Conservation (phyloP, 192 early-diverging fungal genomes). For the Coemansia sp. region DNA sequence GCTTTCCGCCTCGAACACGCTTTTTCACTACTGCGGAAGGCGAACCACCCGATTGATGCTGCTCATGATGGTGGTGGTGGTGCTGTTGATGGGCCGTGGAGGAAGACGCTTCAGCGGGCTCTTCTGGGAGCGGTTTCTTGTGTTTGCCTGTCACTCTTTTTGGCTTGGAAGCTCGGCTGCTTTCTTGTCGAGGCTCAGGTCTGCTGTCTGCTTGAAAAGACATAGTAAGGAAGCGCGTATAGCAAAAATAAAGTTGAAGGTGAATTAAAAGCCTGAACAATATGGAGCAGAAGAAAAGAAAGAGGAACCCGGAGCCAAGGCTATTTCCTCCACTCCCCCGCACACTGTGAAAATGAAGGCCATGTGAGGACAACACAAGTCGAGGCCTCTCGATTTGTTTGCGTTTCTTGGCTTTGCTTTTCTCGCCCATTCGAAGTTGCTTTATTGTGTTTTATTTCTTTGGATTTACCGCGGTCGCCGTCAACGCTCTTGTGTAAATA, state of each 20-base stretch:
- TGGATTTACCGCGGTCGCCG: not conserved
- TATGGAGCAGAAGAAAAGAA: not conserved
- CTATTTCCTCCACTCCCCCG: too few relatives aligned
- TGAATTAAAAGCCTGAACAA: not conserved
- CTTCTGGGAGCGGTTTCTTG: not conserved
- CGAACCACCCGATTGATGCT: not conserved
- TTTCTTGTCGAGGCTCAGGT: not conserved
- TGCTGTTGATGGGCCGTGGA: not conserved
- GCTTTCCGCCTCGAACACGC: not conserved
- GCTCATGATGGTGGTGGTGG: not conserved
- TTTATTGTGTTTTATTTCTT: constrained; percentile 1
- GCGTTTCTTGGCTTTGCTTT: too few relatives aligned
- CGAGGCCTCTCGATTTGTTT: too few relatives aligned
- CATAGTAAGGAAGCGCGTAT: not conserved
- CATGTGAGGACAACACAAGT: too few relatives aligned
- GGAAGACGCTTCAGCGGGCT: too few relatives aligned
- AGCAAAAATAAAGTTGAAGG: not conserved
- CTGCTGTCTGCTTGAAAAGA: not conserved
- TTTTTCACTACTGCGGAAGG: not conserved
- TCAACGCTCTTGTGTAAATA: not conserved
- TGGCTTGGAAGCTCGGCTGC: not conserved
- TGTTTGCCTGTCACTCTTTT: not conserved
- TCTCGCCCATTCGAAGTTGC: too few relatives aligned
- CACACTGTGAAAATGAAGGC: too few relatives aligned
- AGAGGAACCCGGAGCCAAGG: not conserved